Base-by-base conservation (phyloP, 2,329 filamentous ascomycete genomes). In the Biscogniauxia marginata region DNA sequence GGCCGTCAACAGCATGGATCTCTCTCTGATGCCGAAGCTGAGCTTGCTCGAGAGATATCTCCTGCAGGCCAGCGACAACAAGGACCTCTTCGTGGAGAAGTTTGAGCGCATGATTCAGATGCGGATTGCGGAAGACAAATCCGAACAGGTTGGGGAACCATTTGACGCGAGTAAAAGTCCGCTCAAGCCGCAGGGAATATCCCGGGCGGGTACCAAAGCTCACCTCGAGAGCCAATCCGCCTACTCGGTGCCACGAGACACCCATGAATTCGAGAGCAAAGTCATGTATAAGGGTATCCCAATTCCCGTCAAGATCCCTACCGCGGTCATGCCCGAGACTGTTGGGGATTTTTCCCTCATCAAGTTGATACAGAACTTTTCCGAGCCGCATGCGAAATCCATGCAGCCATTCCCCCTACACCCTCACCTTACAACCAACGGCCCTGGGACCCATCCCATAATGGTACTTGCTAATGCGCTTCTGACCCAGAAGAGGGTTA, bases 291-390 rank as follows among this genome's bases (percentile, higher is more conserved):
- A 97, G 75, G 91, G 92, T 61, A 95, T 98, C 54, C 93, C 93
- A 0, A 93, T 99, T 23, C 95, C 95, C 1, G 91, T 99, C 76
- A 98, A 98, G 75, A 88, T 99, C 7, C 95, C 95, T 0, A 93
- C 93, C 3, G 93, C 95, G 9, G 84, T 96, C 56, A 93, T 93
- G 78, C 91, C 93, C 1, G 95, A 99, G 77, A 97, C 91, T 0
- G 95, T 99, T 16, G 95, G 95, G 59, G 95, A 99, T 75, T 99
- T 99, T 70, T 98, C 93, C 39, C 82, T 99, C 55, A 90, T 99
- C 75, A 98, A 98, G 73, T 85, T 99, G 53, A 96, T 99, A 63
- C 92, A 96, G 67, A 96, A 90, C 53, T 98, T 98, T 73, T 90
- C 91, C 46, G 86, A 87, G 9, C 82, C 90, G 18, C 93, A 98